Conservation (phyloP, 177 flowering plant genomes). For the Tripterygium wilfordii region DNA sequence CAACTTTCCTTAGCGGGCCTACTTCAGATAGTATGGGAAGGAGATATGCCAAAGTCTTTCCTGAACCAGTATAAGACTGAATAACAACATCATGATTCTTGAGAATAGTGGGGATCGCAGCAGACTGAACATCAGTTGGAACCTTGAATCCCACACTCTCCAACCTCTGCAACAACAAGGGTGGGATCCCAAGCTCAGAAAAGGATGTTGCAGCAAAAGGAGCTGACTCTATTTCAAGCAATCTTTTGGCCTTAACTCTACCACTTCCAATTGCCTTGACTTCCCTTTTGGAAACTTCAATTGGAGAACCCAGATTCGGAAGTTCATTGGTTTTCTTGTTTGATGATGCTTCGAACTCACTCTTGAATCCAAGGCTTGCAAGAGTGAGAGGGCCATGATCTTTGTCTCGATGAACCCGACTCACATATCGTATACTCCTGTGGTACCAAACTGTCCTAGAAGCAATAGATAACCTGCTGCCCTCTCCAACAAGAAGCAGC, state of each 20-base stretch:
- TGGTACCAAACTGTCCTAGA: constrained; percentile 23
- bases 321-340: constrained; percentile 12
- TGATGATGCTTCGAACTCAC: constrained; percentile 21
- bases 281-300: constrained; percentile 21
- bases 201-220: constrained; percentile 78
- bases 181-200: constrained; percentile 72
- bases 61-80: constrained; percentile 97
- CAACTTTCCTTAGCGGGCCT: constrained; percentile 50
- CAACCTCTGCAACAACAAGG: constrained; percentile 54
- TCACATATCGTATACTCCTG: constrained; percentile 24
- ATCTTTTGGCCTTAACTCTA: constrained; percentile 18
- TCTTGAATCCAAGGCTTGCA: constrained; percentile 51
- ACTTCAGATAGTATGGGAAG: constrained; percentile 87
- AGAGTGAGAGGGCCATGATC: constrained; percentile 60
- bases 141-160: constrained; percentile 60
- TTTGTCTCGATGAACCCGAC: constrained; percentile 15
- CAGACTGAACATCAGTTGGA: constrained; percentile 91
- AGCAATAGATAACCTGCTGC: constrained; percentile 22
- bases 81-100: constrained; percentile 78
- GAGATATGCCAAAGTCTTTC: constrained; percentile 90
- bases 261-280: constrained; percentile 11
- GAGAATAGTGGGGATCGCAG: constrained; percentile 75
- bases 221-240: constrained; percentile 41
- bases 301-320: constrained; percentile 16
- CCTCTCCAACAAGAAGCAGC: constrained; percentile 42